phyloP scores from a whole-genome alignment of 2,329 filamentous ascomycete genomes.

The Colletotrichum camelliae region DNA sequence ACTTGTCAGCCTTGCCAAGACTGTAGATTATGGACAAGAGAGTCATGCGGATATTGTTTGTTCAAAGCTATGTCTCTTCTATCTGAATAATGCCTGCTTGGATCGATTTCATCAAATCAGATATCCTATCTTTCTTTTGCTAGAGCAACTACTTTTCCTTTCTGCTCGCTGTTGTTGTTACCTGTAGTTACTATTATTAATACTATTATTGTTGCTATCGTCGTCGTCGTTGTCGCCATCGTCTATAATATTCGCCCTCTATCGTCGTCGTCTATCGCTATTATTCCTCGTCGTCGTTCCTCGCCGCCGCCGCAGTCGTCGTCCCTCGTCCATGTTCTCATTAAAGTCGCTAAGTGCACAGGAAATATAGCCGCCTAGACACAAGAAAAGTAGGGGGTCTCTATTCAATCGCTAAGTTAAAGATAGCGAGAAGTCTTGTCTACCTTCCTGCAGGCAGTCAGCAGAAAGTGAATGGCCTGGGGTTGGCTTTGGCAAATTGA shows the following conservation, averaged over 20 bases:
- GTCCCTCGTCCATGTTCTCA: not conserved
- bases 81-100: not conserved
- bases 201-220: not conserved
- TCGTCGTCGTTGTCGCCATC: too few relatives aligned
- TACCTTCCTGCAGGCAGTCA: not conserved
- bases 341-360: not conserved
- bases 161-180: not conserved
- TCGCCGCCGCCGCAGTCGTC: too few relatives aligned
- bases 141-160: not conserved
- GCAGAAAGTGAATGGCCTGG: not conserved
- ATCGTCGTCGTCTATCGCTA: too few relatives aligned
- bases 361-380: not conserved
- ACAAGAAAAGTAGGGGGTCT: rapidly evolving
- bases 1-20: not conserved
- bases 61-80: not conserved
- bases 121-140: not conserved
- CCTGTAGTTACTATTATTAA: not conserved
- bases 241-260: too few relatives aligned
- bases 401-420: not conserved
- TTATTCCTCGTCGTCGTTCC: too few relatives aligned
- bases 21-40: not conserved
- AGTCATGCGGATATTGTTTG: rapidly evolving
- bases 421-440: not conserved
- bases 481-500: not conserved
- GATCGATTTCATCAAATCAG: rapidly evolving